Evolutionary conservation across 805 yeast genomes (phyloP).

Genomic region (Metschnikowia continentalis): DNA sequence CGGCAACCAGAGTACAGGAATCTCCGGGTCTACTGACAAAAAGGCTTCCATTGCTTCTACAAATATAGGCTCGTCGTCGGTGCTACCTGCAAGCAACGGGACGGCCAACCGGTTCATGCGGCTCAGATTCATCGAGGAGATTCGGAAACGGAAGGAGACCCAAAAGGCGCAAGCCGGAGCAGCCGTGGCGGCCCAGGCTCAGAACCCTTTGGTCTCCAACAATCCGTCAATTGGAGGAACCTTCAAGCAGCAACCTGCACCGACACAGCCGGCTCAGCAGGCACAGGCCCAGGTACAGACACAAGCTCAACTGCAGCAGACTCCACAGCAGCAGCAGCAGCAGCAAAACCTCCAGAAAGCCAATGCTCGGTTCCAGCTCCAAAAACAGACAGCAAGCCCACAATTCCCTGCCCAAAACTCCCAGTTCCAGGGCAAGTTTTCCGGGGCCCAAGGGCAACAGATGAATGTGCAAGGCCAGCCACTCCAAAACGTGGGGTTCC

Average conservation of each 20-base stretch:
- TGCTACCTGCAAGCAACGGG: conserved; percentile 20
- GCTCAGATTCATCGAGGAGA: conserved; percentile 81
- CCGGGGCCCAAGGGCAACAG: neutral
- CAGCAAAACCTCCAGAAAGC: conserved; percentile 2
- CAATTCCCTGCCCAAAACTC: neutral
- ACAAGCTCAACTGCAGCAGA: conserved; percentile 10
- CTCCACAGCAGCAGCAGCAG: conserved; percentile 8
- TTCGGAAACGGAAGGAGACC: conserved; percentile 58
- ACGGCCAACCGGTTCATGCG: conserved; percentile 73
- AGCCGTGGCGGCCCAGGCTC: conserved; percentile 35
- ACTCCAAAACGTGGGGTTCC: neutral
- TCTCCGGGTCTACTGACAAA: conserved; percentile 5
- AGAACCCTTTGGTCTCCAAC: conserved; percentile 4
- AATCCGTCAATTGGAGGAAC: neutral
- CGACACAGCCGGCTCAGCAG: conserved; percentile 1
- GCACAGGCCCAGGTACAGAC: conserved; percentile 5
- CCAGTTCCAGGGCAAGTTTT: neutral
- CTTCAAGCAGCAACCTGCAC: conserved; percentile 7
- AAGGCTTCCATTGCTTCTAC: conserved; percentile 6
- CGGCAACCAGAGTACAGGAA: conserved; percentile 3
- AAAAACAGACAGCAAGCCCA: conserved; percentile 2
- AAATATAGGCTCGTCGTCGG: conserved; percentile 15
- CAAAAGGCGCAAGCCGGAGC: conserved; percentile 41
- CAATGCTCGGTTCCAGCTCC: conserved; percentile 1
- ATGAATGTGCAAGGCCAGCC: conserved; percentile 1